Percentiles rank a stretch among this genome's conserved stretches.
Conservation (phyloP, 345 rosid species). For the Populus tremula region DNA sequence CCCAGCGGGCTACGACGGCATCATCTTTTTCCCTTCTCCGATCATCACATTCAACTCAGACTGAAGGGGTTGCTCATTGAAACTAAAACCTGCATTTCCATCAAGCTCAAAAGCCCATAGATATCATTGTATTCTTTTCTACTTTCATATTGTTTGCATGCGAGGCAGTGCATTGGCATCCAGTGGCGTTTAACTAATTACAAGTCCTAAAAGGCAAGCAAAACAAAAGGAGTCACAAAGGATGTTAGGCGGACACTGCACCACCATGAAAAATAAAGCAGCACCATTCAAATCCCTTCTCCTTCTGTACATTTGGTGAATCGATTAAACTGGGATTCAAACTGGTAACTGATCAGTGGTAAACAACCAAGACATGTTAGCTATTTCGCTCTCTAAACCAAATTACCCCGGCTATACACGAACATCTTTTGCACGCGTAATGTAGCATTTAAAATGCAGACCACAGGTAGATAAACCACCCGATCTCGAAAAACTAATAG, state of each 20-base stretch:
- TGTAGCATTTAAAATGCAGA: not conserved
- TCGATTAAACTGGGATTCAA: not conserved
- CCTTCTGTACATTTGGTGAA: not conserved
- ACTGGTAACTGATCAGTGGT: not conserved
- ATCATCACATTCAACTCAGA: not conserved
- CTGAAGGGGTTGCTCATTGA: not conserved
- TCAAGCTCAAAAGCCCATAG: not conserved
- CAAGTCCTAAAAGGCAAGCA: not conserved
- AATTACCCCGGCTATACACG: not conserved
- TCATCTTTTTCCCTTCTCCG: not conserved
- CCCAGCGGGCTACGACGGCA: not conserved
- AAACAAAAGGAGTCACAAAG: not conserved
- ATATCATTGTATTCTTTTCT: not conserved
- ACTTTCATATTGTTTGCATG: not conserved
- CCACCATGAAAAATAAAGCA: not conserved
- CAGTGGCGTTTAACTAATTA: not conserved
- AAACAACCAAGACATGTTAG: not conserved
- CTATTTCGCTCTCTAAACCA: not conserved
- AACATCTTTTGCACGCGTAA: not conserved
- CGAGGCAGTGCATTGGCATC: not conserved
- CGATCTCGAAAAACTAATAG: not conserved
- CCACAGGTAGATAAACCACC: constrained; percentile 13
- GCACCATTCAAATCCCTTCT: not conserved
- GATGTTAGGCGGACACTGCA: not conserved
- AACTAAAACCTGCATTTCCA: not conserved